Evolutionary conservation across 768 basidiomycete genomes (phyloP).

Genomic region (Leucocoprinus leucothites): DNA sequence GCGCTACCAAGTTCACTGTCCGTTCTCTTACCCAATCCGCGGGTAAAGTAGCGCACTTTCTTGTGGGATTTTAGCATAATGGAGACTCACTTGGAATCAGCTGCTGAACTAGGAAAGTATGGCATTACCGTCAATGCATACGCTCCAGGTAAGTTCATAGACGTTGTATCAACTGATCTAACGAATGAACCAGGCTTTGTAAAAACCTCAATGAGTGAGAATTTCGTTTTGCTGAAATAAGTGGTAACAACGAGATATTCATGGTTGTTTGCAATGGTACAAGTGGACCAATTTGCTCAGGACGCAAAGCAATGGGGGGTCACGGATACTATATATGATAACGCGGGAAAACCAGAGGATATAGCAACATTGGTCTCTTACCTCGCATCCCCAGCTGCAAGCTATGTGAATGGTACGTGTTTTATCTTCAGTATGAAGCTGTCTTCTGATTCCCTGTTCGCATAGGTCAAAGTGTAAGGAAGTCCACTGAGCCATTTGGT

Average conservation of each 20-base stretch:
- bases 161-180: neutral
- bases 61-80: neutral
- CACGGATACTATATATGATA: constrained; percentile 2
- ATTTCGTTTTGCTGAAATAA: too few species aligned
- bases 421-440: neutral
- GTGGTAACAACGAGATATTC: too few species aligned
- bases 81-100: constrained; percentile 2
- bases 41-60: constrained; percentile 13
- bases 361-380: constrained; percentile 20
- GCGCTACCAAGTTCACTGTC: constrained; percentile 37
- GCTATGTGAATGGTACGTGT: constrained; percentile 17
- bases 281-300: constrained; percentile 11
- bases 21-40: constrained; percentile 37
- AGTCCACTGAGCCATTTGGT: neutral
- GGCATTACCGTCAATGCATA: constrained; percentile 34
- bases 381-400: constrained; percentile 18
- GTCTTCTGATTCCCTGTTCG: too few species aligned
- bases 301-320: constrained; percentile 30
- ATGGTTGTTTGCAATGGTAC: too few species aligned
- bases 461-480: constrained; percentile 6
- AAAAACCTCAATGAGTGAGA: constrained; percentile 28
- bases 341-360: constrained; percentile 12
- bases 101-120: constrained; percentile 17
- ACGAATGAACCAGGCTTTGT: neutral
- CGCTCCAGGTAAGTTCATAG: neutral